Evolutionary conservation across 805 yeast genomes (phyloP).

Genomic region (Isabelozyma rhagii): DNA sequence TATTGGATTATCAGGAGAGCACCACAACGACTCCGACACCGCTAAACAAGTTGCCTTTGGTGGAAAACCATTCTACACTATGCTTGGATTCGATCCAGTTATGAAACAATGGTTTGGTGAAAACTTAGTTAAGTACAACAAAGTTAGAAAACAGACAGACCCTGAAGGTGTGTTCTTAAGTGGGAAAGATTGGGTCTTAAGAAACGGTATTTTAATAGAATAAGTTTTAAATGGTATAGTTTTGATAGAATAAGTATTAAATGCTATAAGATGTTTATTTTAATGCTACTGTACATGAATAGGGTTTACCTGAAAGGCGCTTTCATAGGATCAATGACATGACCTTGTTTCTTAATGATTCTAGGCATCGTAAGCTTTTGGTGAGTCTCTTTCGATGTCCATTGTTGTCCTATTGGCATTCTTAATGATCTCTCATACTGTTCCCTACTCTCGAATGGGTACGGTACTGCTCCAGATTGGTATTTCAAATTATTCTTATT

Average conservation of each 20-base stretch:
- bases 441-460: slow-evolving; percentile 88
- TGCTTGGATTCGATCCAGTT: slow-evolving; percentile 73
- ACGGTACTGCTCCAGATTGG: slow-evolving; percentile 87
- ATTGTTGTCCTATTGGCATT: slow-evolving; percentile 96
- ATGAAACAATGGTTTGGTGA: slow-evolving; percentile 80
- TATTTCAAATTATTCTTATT: slow-evolving; percentile 84
- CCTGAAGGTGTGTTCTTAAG: slow-evolving; percentile 80
- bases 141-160: slow-evolving; percentile 65
- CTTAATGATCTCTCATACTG: slow-evolving; percentile 92
- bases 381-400: slow-evolving; percentile 86
- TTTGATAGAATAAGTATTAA: neutral
- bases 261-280: neutral
- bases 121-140: slow-evolving; percentile 57
- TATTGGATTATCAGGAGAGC: slow-evolving; percentile 52
- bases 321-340: slow-evolving; percentile 85
- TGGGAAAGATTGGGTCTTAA: slow-evolving; percentile 73
- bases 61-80: slow-evolving; percentile 56
- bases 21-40: slow-evolving; percentile 30
- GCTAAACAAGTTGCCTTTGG: slow-evolving; percentile 38
- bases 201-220: slow-evolving; percentile 65
- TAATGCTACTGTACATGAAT: too few species aligned
- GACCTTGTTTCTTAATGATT: slow-evolving; percentile 81
- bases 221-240: neutral
- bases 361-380: slow-evolving; percentile 88
- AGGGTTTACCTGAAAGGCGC: slow-evolving; percentile 63